Evolutionary conservation across 257 asterid species (phyloP).

Genomic region (Forsythia suspensa): DNA sequence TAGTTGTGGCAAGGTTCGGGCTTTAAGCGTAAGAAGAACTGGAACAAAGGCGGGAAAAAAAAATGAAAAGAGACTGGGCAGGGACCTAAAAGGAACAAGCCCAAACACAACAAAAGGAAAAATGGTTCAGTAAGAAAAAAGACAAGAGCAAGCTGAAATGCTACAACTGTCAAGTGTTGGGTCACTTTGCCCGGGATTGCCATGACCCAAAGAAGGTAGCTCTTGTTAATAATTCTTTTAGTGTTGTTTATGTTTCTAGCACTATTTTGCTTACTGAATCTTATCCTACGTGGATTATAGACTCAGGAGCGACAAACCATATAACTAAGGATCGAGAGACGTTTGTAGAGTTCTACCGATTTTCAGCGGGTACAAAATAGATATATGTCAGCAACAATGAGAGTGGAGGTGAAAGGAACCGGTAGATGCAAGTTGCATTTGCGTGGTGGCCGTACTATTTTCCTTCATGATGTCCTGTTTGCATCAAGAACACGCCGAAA

Average conservation of each 20-base stretch:
- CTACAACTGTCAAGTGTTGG: not conserved
- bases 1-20: no score
- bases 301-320: not conserved
- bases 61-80: no score
- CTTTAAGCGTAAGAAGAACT: no score
- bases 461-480: not conserved
- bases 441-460: not conserved
- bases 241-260: not conserved
- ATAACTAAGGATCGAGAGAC: not conserved
- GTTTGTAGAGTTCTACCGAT: not conserved
- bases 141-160: not conserved
- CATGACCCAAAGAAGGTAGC: not conserved
- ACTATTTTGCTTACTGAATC: no score
- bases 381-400: slow-evolving; percentile 12
- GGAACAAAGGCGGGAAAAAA: no score
- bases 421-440: not conserved
- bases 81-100: no score
- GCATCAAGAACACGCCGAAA: not conserved
- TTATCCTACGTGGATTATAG: not conserved
- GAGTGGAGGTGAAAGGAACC: not conserved
- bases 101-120: no score
- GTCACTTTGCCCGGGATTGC: not conserved
- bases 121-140: no score
- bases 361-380: not conserved
- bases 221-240: not conserved